Base-by-base conservation (phyloP, 805 yeast species). In the Candida fluviatilis region DNA sequence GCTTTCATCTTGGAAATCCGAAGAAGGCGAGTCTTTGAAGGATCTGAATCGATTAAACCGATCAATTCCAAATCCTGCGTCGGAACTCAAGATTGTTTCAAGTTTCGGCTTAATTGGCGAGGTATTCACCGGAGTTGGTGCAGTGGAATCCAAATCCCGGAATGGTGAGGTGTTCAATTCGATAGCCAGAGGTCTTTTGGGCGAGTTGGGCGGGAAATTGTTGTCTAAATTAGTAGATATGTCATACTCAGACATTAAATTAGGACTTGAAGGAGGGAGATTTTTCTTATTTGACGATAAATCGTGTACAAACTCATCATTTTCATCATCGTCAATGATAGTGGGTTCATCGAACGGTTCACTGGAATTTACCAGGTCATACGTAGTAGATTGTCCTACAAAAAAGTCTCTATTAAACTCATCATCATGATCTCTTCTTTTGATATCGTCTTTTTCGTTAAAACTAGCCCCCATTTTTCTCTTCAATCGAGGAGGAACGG, bases 31-130 rank as follows among this genome's bases (percentile, higher is more conserved):
- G 14, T 49, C 54, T 4, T 49, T 47, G 14, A 53, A 34, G 3
- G 66, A 62, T 37, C 50, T 57, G 49, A 58, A 68, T 14, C 74
- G 50, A 41, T 68, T 66, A 43, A 74, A 74, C 36, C 64, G 60
- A 46, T 76, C 82, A 19, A 76, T 62, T 0, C 80, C 81, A 44
- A 75, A 71, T 41, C 68, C 75, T 6, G 73, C 58, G 18, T 66
- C 73, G 8, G 67, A 60, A 41, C 69, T 58, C 32, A 33, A 34
- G 18, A 17, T 7, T 8, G 15, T 19, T 5, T 5, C 11, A 24
- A 7, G 24, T 5, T 17, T 34, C 10, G 28, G 14, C 14, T 25
- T 18, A 24, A 15, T 24, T 23, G 19, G 23, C 14, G 29, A 31
- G 11, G 18, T 18, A 23, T 33, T 13, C 12, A 33, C 12, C 4